Conservation (phyloP, 768 basidiomycete species). For the Podaxis rugospora region DNA sequence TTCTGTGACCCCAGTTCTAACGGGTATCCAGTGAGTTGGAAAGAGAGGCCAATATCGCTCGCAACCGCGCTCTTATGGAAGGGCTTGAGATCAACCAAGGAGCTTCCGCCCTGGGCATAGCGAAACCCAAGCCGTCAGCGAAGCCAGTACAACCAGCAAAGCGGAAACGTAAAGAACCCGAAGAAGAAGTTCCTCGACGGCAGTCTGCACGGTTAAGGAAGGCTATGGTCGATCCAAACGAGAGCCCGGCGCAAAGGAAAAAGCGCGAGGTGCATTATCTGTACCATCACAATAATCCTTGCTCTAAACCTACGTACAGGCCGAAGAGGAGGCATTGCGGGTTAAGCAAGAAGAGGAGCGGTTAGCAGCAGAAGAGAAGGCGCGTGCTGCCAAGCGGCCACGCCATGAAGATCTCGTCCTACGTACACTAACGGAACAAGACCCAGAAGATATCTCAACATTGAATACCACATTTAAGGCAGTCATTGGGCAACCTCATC, state of each 20-base stretch:
- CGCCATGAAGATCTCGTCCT: conserved; percentile 66
- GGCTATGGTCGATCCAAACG: conserved; percentile 47
- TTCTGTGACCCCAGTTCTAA: not conserved
- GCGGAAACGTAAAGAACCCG: conserved; percentile 45
- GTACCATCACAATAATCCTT: not conserved
- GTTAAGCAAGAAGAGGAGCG: conserved; percentile 58
- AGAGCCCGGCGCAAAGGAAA: conserved; percentile 58
- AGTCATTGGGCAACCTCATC: conserved; percentile 29
- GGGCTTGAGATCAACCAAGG: conserved; percentile 17
- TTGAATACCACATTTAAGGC: conserved; percentile 42
- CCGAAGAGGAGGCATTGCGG: conserved; percentile 45
- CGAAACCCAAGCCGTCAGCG: conserved; percentile 34
- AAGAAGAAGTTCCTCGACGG: conserved; percentile 50
- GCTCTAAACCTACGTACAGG: conserved; percentile 23
- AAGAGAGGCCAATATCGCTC: conserved; percentile 77
- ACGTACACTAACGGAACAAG: conserved; percentile 44
- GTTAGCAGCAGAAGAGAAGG: conserved; percentile 57
- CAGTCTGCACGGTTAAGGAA: conserved; percentile 62
- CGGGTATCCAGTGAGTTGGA: conserved; percentile 50
- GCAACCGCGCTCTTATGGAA: conserved; percentile 72
- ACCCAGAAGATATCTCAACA: conserved; percentile 38
- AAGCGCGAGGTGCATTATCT: conserved; percentile 56
- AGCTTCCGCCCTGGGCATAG: conserved; percentile 27
- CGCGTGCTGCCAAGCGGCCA: conserved; percentile 60
- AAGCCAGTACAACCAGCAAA: conserved; percentile 63